phyloP scores from a whole-genome alignment of 306 rosid species.

The Trifolium pratense region DNA sequence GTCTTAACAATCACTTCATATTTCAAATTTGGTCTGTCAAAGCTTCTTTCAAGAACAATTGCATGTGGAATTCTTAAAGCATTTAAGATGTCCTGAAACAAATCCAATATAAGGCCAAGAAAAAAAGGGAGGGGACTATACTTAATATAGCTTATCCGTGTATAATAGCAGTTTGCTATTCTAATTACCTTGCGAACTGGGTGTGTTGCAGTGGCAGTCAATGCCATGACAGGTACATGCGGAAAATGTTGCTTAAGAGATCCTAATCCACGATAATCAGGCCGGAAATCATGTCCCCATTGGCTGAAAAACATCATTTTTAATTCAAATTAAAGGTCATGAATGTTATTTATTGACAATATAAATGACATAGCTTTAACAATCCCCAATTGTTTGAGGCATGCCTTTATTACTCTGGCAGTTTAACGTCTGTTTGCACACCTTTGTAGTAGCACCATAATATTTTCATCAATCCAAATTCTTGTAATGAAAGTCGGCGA shows the following conservation, averaged over 20 bases:
- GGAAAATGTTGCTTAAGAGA: slow-evolving; percentile 84
- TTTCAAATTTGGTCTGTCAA: slow-evolving; percentile 94
- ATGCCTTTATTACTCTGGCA: slow-evolving; percentile 19
- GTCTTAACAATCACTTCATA: slow-evolving; percentile 85
- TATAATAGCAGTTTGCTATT: slow-evolving; percentile 18
- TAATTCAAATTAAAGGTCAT: slow-evolving; percentile 10
- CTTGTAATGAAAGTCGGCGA: not conserved
- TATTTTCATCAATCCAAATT: slow-evolving; percentile 18
- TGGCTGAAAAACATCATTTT: slow-evolving; percentile 63
- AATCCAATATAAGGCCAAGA: slow-evolving; percentile 24
- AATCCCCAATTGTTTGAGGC: slow-evolving; percentile 9
- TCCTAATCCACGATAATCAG: slow-evolving; percentile 89
- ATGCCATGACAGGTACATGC: slow-evolving; percentile 87
- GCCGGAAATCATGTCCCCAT: slow-evolving; percentile 99
- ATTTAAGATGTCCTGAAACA: slow-evolving; percentile 79
- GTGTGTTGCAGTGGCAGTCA: slow-evolving; percentile 97
- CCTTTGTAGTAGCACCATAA: not conserved
- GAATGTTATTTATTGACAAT: slow-evolving; percentile 24
- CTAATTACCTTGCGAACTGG: slow-evolving; percentile 76
- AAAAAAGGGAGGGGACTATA: not conserved
- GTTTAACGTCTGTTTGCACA: slow-evolving; percentile 26
- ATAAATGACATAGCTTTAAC: slow-evolving; percentile 35
- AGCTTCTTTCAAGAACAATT: slow-evolving; percentile 90
- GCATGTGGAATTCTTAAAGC: slow-evolving; percentile 85
- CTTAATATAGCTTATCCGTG: slow-evolving; percentile 7